phyloP scores from a whole-genome alignment of 495 filamentous ascomycete species.

The Lophiotrema nucula region DNA sequence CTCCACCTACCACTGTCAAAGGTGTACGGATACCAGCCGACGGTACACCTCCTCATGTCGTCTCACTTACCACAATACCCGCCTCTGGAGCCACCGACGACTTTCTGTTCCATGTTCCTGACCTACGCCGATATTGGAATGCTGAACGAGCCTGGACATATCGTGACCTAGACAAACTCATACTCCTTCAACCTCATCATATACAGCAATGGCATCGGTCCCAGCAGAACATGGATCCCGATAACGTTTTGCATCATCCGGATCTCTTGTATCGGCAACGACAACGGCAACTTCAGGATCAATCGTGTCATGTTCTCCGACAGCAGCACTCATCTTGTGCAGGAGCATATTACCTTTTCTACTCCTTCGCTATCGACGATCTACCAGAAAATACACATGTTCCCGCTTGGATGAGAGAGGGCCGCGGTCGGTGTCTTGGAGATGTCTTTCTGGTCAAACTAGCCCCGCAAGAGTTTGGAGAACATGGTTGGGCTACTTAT shows the following conservation, averaged over 20 bases:
- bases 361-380: constrained; percentile 8
- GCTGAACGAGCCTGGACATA: neutral
- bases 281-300: too few species aligned
- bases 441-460: constrained; percentile 20
- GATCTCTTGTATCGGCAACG: too few species aligned
- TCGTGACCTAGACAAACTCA: constrained; percentile 5
- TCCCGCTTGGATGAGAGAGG: constrained; percentile 8
- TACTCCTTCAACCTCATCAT: neutral
- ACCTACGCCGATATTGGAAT: constrained; percentile 14
- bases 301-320: too few species aligned
- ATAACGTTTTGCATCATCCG: too few species aligned
- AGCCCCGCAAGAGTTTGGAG: constrained; percentile 9
- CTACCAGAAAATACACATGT: constrained; percentile 10
- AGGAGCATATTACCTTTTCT: constrained; percentile 15
- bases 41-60: constrained; percentile 11
- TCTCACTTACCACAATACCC: constrained; percentile 10
- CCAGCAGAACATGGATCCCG: too few species aligned
- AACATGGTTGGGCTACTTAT: constrained; percentile 13
- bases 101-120: constrained; percentile 16
- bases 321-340: neutral
- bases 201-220: too few species aligned
- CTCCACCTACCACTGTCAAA: constrained; percentile 10
- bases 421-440: neutral
- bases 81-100: neutral
- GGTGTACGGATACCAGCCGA: constrained; percentile 14